These are phyloP conservation scores for Osmanthus fragrans DNA, from an alignment of 257 asterid genomes.

Conservation along the genomic window DNA sequence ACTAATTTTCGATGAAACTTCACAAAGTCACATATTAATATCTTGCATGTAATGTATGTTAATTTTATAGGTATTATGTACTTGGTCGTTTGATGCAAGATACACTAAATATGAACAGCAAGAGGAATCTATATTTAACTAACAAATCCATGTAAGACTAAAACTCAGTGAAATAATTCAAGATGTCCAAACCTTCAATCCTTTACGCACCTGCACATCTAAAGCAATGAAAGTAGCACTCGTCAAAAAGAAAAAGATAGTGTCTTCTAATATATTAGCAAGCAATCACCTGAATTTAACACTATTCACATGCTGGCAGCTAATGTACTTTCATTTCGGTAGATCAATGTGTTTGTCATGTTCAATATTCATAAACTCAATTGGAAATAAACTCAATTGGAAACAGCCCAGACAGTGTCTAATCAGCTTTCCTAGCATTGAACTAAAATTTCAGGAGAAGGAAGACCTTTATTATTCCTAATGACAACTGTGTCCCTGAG, in stretches of 20 bases:
- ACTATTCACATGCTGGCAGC: not conserved
- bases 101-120: not conserved
- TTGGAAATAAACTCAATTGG: not conserved
- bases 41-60: not conserved
- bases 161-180: not conserved
- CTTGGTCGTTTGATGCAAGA: not conserved
- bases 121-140: not conserved
- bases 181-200: not conserved
- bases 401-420: not conserved
- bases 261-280: not conserved
- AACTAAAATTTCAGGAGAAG: not conserved
- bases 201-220: not conserved
- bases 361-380: not conserved
- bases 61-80: not conserved
- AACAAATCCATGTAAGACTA: not conserved
- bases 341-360: not conserved
- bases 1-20: not conserved
- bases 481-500: slow-evolving; percentile 7
- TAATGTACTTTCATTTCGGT: not conserved
- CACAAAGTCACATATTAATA: not conserved
- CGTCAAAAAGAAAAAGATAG: not conserved
- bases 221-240: not conserved
- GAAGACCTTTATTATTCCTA: not conserved
- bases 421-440: not conserved
- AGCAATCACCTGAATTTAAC: not conserved